These are phyloP conservation scores for Chlorella sorokiniana DNA, from an alignment of 139 green algal genomes.

Conservation along the genomic window DNA sequence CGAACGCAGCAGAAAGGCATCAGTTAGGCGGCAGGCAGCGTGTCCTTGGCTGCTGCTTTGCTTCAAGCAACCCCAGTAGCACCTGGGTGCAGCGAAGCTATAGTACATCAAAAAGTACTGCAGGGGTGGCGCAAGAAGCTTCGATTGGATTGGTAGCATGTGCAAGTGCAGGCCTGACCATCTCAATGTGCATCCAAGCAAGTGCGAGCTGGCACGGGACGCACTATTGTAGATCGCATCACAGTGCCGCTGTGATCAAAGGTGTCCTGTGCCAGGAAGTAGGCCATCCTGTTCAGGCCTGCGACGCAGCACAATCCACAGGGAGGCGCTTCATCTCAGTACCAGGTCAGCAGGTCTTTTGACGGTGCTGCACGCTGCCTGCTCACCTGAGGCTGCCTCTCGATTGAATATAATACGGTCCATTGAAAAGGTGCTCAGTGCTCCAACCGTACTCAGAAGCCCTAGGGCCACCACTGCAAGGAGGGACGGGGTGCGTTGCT, in stretches of 20 bases:
- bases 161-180: too few species aligned
- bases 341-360: not conserved
- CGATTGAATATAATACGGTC: conserved; percentile 48
- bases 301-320: not conserved
- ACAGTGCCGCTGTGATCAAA: conserved; percentile 46
- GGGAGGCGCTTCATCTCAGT: not conserved
- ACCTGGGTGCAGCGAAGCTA: too few species aligned
- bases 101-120: conserved; percentile 58
- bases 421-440: conserved; percentile 51
- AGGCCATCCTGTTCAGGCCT: conserved; percentile 43
- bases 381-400: conserved; percentile 52
- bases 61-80: not conserved
- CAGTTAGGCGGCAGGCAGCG: too few species aligned
- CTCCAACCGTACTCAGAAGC: conserved; percentile 53
- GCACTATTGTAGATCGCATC: conserved; percentile 42
- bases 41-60: not conserved
- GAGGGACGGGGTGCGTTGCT: too few species aligned
- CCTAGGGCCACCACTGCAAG: conserved; percentile 58
- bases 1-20: conserved; percentile 41
- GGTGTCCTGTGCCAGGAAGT: conserved; percentile 58
- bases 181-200: too few species aligned
- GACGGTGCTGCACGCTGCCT: not conserved
- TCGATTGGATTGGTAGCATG: too few species aligned
- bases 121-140: too few species aligned
- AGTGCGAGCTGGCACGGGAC: too few species aligned